Evolutionary conservation across 352 stramenopile species (phyloP).

Genomic region (Phytophthora sojae): DNA sequence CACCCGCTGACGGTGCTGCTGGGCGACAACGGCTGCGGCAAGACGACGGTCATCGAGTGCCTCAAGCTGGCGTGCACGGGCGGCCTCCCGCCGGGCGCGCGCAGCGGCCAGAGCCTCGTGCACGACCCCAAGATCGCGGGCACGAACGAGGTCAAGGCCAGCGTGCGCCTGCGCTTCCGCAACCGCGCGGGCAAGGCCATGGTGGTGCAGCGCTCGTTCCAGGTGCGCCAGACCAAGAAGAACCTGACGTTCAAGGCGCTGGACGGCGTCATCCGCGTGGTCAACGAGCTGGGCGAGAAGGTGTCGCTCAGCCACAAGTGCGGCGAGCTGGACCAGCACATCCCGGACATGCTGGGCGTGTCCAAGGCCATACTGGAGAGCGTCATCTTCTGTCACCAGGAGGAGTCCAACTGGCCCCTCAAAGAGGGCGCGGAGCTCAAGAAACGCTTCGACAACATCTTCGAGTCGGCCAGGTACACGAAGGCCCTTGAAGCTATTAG

Average conservation of each 20-base stretch:
- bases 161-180: slow-evolving; percentile 93
- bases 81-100: slow-evolving; percentile 91
- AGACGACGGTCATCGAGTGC: slow-evolving; percentile 99
- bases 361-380: slow-evolving; percentile 98
- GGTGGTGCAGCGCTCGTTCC: slow-evolving; percentile 95
- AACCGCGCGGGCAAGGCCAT: slow-evolving; percentile 88
- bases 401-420: slow-evolving; percentile 98
- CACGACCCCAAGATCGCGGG: slow-evolving; percentile 96
- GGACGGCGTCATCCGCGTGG: slow-evolving; percentile 94
- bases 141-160: slow-evolving; percentile 93
- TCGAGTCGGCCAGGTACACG: slow-evolving; percentile 98
- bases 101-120: slow-evolving; percentile 94
- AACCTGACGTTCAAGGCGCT: slow-evolving; percentile 95
- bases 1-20: slow-evolving; percentile 99
- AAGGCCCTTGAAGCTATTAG: slow-evolving; percentile 98
- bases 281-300: slow-evolving; percentile 92
- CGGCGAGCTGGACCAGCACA: slow-evolving; percentile 93
- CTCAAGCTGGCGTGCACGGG: slow-evolving; percentile 98
- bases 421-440: slow-evolving; percentile 97
- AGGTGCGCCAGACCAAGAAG: slow-evolving; percentile 94
- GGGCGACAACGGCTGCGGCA: slow-evolving; percentile 97
- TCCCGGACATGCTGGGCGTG: slow-evolving; percentile 96
- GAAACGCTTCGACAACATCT: slow-evolving; percentile 99
- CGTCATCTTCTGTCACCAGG: slow-evolving; percentile 99
- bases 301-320: slow-evolving; percentile 96